These are phyloP conservation scores for Phytophthora chlamydospora DNA, from an alignment of 352 stramenopile genomes.

Conservation along the genomic window DNA sequence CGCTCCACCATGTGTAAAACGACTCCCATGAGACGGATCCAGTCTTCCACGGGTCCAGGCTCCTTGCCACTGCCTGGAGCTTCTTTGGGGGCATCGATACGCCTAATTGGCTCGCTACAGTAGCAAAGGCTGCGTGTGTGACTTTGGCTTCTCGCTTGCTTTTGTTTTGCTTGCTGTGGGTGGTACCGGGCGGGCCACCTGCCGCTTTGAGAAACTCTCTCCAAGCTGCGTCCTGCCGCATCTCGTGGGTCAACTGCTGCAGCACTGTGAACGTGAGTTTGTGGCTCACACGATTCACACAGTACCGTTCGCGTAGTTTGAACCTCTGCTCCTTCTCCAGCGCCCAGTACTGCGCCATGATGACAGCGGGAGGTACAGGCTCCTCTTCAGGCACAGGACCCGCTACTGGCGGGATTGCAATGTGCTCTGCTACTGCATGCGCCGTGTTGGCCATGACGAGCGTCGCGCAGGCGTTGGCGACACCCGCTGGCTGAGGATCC, in stretches of 20 bases:
- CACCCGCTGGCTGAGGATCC: not conserved
- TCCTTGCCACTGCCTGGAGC: conserved; percentile 48
- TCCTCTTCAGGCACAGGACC: conserved; percentile 39
- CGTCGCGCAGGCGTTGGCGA: conserved; percentile 49
- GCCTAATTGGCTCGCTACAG: conserved; percentile 44
- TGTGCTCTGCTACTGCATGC: conserved; percentile 50
- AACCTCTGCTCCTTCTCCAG: conserved; percentile 49
- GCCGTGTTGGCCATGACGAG: conserved; percentile 69
- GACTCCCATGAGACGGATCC: conserved; percentile 63
- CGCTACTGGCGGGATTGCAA: conserved; percentile 50
- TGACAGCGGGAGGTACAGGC: conserved; percentile 50
- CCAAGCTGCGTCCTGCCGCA: conserved; percentile 63
- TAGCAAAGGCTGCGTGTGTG: conserved; percentile 57
- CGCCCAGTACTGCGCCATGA: conserved; percentile 65
- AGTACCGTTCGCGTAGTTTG: conserved; percentile 67
- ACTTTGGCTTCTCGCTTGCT: conserved; percentile 38
- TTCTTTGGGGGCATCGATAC: conserved; percentile 50
- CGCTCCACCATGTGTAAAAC: conserved; percentile 74
- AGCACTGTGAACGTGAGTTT: conserved; percentile 68
- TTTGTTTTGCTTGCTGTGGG: conserved; percentile 26
- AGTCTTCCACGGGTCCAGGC: conserved; percentile 57
- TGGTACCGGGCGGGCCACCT: not conserved
- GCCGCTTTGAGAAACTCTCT: conserved; percentile 51
- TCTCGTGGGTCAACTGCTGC: conserved; percentile 69
- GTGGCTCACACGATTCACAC: conserved; percentile 62